Base-by-base conservation (phyloP, 768 basidiomycete genomes). In the Podaxis sp. region DNA sequence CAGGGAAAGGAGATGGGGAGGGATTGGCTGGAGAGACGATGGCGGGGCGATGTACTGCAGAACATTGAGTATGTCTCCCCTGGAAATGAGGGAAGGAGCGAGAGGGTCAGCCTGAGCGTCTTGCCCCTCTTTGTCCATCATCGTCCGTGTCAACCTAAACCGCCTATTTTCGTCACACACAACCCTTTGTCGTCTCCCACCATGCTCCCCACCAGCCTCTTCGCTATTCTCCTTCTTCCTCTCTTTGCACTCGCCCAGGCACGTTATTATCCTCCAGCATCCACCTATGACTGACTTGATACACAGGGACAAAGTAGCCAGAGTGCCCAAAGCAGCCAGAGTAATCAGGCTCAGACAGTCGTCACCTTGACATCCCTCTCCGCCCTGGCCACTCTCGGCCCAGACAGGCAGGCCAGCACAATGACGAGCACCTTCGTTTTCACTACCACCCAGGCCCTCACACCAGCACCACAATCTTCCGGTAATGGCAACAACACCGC, bases 1-100 rank as follows among this genome's bases (percentile, higher is more conserved):
- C 4, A 70, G 70, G 1, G 88, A 89, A 60, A 91, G 65, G 50
- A 90, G 77, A 69, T 87, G 80, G 0, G 77, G 73, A 0, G 89
- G 88, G 40, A 91, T n/a, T 9, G 38, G 53, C 32, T 48, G 70
- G 0, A 78, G 77, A n/a, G 71, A 71, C 16, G 71, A 65, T 50
- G 85, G 76, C 3, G 84, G 81, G 36, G 76, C 74, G 61, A 90
- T 83, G 69, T 86, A 83, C 64, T 82, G 77, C 32, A 90, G 81
- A 44, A 86, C 65, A 63, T 80, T 69, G 48, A 77, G 68, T 59
- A 87, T 70, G 6, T 77, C 66, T 53, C 78, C 73, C 5, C 73
- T 67, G 1, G 73, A 65, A 62, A 83, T 62, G 14, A 21, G 36
- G 40, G n/a, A 37, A 27, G 52, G 52, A 21, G 42, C 7, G n/a